These are phyloP conservation scores for Eimeria acervulina DNA, from an alignment of 169 alveolate species.

Conservation along the genomic window DNA sequence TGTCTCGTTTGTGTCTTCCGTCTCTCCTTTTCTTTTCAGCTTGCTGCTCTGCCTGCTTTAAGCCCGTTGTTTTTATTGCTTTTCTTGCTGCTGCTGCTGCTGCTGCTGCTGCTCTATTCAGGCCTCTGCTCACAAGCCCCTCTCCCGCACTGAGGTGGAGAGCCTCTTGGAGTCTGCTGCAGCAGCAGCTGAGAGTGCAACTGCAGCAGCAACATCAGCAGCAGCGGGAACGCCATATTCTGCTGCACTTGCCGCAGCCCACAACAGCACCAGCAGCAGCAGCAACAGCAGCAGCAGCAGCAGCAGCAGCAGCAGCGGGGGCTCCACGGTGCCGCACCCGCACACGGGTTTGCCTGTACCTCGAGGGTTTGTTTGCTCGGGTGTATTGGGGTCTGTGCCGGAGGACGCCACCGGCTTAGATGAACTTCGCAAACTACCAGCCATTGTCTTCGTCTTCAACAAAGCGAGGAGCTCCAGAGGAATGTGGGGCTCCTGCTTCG, in stretches of 20 bases:
- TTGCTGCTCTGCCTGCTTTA: neutral
- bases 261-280: constrained; percentile 4
- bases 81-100: too few species aligned
- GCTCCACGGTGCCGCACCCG: constrained; percentile 16
- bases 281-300: neutral
- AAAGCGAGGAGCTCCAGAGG: constrained; percentile 29
- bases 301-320: constrained; percentile 26
- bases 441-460: neutral
- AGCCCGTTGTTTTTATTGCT: too few species aligned
- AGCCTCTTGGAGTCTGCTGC: too few species aligned
- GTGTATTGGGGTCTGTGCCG: neutral
- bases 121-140: constrained; percentile 29
- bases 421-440: neutral
- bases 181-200: too few species aligned
- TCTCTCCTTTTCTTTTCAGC: too few species aligned
- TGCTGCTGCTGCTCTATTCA: too few species aligned
- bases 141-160: neutral
- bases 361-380: neutral
- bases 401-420: neutral
- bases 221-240: neutral
- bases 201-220: neutral
- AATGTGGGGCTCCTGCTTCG: constrained; percentile 61
- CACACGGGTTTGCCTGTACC: constrained; percentile 48
- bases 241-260: neutral
- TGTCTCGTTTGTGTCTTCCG: too few species aligned